These are phyloP conservation scores for Pneumocystis jirovecii DNA, from an alignment of 1,139 yeast species.

Conservation along the genomic window DNA sequence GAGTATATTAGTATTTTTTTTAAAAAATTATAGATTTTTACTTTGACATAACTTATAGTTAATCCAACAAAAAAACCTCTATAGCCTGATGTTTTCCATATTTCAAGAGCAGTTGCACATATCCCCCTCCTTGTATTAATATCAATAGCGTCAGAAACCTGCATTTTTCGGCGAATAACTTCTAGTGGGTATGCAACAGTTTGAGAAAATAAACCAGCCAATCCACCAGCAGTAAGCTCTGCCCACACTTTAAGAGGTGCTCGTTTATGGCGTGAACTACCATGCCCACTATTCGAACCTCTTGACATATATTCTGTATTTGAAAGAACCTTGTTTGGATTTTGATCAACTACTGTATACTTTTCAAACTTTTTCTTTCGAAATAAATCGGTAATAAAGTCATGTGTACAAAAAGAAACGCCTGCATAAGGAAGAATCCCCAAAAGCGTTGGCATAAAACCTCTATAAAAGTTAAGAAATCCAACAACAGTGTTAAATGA, in stretches of 20 bases:
- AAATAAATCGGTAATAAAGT: slow-evolving; percentile 70
- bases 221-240: slow-evolving; percentile 82
- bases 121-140: slow-evolving; percentile 47
- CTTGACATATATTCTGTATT: background rate
- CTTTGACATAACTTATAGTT: slow-evolving; percentile 87
- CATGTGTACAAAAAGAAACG: slow-evolving; percentile 89
- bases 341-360: slow-evolving; percentile 35
- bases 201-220: slow-evolving; percentile 89
- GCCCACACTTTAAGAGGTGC: slow-evolving; percentile 78
- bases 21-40: slow-evolving; percentile 19
- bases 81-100: slow-evolving; percentile 33
- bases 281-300: background rate
- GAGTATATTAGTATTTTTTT: background rate
- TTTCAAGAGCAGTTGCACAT: slow-evolving; percentile 30
- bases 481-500: slow-evolving; percentile 7
- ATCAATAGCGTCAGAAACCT: slow-evolving; percentile 71
- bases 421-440: slow-evolving; percentile 99
- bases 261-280: slow-evolving; percentile 11
- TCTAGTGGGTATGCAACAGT: slow-evolving; percentile 97
- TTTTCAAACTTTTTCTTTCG: slow-evolving; percentile 40
- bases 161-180: slow-evolving; percentile 87
- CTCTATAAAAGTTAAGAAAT: slow-evolving; percentile 66
- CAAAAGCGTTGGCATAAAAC: slow-evolving; percentile 81
- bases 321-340: background rate
- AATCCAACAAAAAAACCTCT: slow-evolving; percentile 86